Conservation (phyloP, 2,329 filamentous ascomycete species). For the Colletotrichum lindemuthianum region DNA sequence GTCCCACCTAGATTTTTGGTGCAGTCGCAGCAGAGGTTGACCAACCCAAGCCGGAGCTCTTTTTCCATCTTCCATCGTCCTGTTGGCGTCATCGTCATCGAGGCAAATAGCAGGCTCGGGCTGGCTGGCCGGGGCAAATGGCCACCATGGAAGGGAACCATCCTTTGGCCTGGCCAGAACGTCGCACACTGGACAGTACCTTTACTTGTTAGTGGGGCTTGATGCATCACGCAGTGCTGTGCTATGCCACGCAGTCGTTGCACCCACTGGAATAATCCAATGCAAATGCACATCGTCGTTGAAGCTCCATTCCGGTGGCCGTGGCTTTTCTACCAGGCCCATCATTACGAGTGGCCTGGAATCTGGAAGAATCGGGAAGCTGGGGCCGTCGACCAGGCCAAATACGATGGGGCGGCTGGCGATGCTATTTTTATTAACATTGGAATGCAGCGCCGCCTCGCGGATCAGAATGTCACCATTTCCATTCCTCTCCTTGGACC, state of each 20-base stretch:
- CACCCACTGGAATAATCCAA: constrained; percentile 4
- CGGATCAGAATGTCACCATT: constrained; percentile 8
- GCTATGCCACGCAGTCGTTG: constrained; percentile 7
- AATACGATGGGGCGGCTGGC: neutral
- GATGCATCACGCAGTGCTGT: neutral
- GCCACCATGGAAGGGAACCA: constrained; percentile 21
- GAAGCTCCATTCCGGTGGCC: neutral
- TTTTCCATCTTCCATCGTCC: neutral
- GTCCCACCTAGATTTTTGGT: constrained; percentile 1
- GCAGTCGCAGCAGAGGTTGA: neutral
- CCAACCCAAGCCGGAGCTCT: constrained; percentile 25
- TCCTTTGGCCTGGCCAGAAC: constrained; percentile 5
- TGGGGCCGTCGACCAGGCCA: constrained; percentile 17
- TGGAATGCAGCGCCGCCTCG: neutral
- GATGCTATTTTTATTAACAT: constrained; percentile 13
- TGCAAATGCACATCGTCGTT: neutral
- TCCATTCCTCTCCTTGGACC: neutral
- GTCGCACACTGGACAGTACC: neutral
- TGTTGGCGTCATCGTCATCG: constrained; percentile 28
- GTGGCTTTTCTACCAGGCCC: neutral
- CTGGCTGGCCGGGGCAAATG: constrained; percentile 12
- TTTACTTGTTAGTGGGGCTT: constrained; percentile 3
- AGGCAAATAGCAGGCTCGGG: constrained; percentile 21
- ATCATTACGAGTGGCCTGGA: constrained; percentile 32
- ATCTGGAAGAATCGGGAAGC: constrained; percentile 26